Percentiles rank a stretch among this genome's conserved stretches.
phyloP scores from a whole-genome alignment of 768 basidiomycete species.

The Pholiota conissans region DNA sequence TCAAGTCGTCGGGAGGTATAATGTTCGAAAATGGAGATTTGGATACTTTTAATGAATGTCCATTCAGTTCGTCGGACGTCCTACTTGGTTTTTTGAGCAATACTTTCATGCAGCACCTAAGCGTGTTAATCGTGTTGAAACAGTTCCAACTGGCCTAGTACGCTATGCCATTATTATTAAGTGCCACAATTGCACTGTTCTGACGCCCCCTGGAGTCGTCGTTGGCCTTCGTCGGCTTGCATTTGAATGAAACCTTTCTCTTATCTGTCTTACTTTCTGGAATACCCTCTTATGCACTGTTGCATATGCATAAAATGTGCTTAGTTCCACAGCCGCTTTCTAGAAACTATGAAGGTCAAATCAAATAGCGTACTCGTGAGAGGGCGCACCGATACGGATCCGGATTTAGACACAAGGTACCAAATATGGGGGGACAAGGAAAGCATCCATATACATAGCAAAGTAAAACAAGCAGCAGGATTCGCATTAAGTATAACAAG shows the following conservation, averaged over 20 bases:
- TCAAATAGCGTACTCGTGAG: neutral
- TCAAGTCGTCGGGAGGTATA: no score
- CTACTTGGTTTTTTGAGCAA: no score
- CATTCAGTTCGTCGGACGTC: no score
- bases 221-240: constrained; percentile 10
- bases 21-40: no score
- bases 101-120: no score
- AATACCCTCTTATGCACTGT: neutral
- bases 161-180: no score
- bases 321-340: neutral
- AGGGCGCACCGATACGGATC: neutral
- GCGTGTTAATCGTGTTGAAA: no score
- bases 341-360: neutral
- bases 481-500: neutral
- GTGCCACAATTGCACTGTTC: no score
- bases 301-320: neutral
- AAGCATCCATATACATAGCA: neutral
- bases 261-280: neutral
- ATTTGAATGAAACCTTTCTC: neutral
- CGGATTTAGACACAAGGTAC: neutral
- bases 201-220: no score
- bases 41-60: no score
- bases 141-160: no score
- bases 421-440: neutral
- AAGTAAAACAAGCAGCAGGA: neutral